Percentiles rank a stretch among this genome's conserved stretches.
Conservation (phyloP, 2,329 filamentous ascomycete species). For the Cordyceps fumosorosea region DNA sequence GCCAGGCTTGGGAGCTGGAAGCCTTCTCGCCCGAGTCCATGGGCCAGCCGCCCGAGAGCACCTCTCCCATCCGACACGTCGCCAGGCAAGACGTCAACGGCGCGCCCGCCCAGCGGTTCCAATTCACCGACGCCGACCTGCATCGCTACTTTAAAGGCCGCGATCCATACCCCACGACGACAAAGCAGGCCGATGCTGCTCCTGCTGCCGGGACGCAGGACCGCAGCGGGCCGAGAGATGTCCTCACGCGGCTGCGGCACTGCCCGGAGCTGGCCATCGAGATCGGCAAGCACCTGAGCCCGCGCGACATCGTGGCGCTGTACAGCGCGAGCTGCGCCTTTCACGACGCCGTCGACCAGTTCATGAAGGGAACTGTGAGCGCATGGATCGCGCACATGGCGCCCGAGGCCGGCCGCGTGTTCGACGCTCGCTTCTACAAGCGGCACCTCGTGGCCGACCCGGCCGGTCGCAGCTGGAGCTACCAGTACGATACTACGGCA, state of each 20-base stretch:
- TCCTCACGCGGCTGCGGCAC: conserved; percentile 37
- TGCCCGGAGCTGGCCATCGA: conserved; percentile 47
- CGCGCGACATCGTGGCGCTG: conserved; percentile 53
- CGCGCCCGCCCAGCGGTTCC: conserved; percentile 21
- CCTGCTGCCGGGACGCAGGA: background rate
- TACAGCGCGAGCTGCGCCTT: conserved; percentile 60
- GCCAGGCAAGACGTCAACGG: conserved; percentile 10
- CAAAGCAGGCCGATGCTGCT: too few species aligned
- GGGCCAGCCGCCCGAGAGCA: background rate
- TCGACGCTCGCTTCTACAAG: conserved; percentile 54
- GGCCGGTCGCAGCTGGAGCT: conserved; percentile 33
- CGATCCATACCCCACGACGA: conserved; percentile 22
- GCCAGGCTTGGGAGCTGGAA: background rate
- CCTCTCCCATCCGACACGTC: conserved; percentile 14
- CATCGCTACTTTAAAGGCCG: conserved; percentile 23
- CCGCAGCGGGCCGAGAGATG: background rate
- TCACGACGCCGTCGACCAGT: conserved; percentile 51
- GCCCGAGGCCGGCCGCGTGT: conserved; percentile 49
- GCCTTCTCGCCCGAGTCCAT: background rate
- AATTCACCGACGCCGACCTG: conserved; percentile 23
- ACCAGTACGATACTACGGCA: conserved; percentile 15
- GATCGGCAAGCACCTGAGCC: conserved; percentile 46
- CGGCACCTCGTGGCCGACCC: conserved; percentile 56
- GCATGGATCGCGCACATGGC: conserved; percentile 47
- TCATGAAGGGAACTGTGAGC: conserved; percentile 53